phyloP scores from a whole-genome alignment of 2,329 filamentous ascomycete species.

The Pseudocercospora fijiensis region DNA sequence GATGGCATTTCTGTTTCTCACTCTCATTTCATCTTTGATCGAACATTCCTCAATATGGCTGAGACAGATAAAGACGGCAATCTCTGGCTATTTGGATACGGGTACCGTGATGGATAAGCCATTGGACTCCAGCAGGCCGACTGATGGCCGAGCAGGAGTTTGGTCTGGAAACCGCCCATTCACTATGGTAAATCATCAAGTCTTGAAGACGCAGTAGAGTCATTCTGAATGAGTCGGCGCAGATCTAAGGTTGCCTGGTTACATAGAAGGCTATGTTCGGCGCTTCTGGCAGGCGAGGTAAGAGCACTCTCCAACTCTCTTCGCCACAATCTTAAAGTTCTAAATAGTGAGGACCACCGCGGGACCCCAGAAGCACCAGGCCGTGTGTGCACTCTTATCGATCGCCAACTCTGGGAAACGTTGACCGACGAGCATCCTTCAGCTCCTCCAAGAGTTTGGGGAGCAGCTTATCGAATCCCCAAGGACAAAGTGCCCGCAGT shows the following conservation, averaged over 20 bases:
- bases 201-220: background rate
- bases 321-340: background rate
- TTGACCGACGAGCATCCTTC: constrained; percentile 64
- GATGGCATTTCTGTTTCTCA: background rate
- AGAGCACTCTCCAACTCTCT: background rate
- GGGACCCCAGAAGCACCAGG: constrained; percentile 86
- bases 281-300: constrained; percentile 78
- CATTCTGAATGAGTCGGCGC: constrained; percentile 6
- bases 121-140: constrained; percentile 2
- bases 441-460: constrained; percentile 74
- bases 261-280: constrained; percentile 89
- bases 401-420: constrained; percentile 76
- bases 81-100: constrained; percentile 97
- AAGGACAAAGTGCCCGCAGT: constrained; percentile 75
- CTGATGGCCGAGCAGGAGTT: constrained; percentile 59
- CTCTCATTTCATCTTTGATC: background rate
- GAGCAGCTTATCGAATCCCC: constrained; percentile 77
- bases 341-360: constrained; percentile 80
- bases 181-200: constrained; percentile 70
- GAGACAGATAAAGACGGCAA: constrained; percentile 42
- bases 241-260: constrained; percentile 85
- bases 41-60: constrained; percentile 9
- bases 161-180: constrained; percentile 98
- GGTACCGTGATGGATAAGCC: constrained; percentile 54
- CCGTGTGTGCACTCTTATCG: constrained; percentile 89